Evolutionary conservation across 495 filamentous ascomycete genomes (phyloP).

Genomic region (Aspergillus conjunctus): DNA sequence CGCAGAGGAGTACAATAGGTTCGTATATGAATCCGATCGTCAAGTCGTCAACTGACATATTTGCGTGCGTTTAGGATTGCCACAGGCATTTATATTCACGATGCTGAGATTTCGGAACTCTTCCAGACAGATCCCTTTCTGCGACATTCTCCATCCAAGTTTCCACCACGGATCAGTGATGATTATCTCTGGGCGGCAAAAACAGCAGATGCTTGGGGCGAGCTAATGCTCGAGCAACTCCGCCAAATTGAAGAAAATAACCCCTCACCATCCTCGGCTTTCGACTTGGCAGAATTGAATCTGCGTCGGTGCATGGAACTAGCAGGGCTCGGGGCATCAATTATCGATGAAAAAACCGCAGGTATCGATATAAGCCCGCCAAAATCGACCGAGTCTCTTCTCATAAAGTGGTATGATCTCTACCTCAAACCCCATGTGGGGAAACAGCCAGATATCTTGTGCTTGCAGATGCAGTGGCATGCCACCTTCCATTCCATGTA

Average conservation of each 20-base stretch:
- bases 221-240: not conserved
- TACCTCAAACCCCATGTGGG: not conserved
- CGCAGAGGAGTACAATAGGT: slow-evolving; percentile 27
- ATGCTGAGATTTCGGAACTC: slow-evolving; percentile 33
- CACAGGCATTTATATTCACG: slow-evolving; percentile 30
- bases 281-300: no score
- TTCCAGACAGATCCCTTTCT: slow-evolving; percentile 37
- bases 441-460: slow-evolving; percentile 17
- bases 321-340: no score
- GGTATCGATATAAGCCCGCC: no score
- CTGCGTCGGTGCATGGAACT: no score
- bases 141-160: slow-evolving; percentile 20
- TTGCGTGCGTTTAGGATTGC: slow-evolving; percentile 14
- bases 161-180: slow-evolving; percentile 22
- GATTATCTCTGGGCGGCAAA: slow-evolving; percentile 32
- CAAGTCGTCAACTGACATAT: not conserved
- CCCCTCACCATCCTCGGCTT: no score
- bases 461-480: slow-evolving; percentile 38
- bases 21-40: not conserved
- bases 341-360: no score
- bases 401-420: no score
- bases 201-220: not conserved
- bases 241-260: no score
- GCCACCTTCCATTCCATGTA: slow-evolving; percentile 31
- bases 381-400: no score